Conservation (phyloP, 2,329 filamentous ascomycete genomes). For the Aspergillus tubingensis region DNA sequence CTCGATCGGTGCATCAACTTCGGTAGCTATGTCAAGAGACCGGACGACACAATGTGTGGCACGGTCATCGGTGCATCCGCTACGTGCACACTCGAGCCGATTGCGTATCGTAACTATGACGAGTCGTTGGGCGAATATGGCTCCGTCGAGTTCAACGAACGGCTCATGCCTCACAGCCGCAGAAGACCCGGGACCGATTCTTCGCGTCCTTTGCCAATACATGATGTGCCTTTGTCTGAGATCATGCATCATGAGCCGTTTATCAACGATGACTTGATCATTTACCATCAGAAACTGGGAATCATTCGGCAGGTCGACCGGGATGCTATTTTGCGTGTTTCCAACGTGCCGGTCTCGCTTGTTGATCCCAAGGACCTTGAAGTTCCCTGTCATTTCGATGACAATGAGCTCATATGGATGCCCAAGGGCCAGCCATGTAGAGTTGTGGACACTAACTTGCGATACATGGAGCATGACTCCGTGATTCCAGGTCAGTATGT, state of each 20-base stretch:
- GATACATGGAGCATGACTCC: neutral
- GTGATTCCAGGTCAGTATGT: neutral
- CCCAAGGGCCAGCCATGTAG: conserved; percentile 7
- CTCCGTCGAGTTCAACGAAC: conserved; percentile 23
- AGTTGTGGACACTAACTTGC: no score
- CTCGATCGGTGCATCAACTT: conserved; percentile 57
- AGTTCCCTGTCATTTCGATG: conserved; percentile 33
- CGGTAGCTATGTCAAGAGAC: conserved; percentile 58
- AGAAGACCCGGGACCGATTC: neutral
- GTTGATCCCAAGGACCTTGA: conserved; percentile 54
- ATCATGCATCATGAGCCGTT: conserved; percentile 50
- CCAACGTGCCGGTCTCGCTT: conserved; percentile 49
- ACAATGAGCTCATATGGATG: conserved; percentile 24
- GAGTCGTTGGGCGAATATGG: conserved; percentile 26
- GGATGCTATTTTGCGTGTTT: conserved; percentile 53
- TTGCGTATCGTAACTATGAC: conserved; percentile 25
- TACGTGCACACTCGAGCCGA: conserved; percentile 47
- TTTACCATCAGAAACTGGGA: conserved; percentile 60
- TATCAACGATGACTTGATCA: conserved; percentile 53
- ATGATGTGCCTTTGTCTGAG: conserved; percentile 48
- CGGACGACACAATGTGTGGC: conserved; percentile 54
- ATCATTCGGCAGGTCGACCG: conserved; percentile 53
- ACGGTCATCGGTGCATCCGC: conserved; percentile 54
- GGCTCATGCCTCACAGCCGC: conserved; percentile 5
- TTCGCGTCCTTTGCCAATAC: conserved; percentile 30